phyloP scores from a whole-genome alignment of 106 monocot genomes.

The Dendrobium huoshanense region DNA sequence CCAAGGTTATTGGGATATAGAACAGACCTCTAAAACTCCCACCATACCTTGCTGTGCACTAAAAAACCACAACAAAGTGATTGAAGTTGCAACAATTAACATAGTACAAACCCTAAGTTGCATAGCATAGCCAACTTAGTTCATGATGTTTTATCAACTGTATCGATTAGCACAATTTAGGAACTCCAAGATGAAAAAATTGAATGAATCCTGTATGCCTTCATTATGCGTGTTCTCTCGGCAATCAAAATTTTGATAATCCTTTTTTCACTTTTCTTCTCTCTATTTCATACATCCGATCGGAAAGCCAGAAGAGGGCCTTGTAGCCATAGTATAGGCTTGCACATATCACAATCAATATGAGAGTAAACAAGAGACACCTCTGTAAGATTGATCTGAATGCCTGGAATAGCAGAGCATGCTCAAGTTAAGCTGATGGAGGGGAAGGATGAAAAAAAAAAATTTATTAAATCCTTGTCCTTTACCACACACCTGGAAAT shows the following conservation, averaged over 20 bases:
- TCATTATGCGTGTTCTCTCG: no score
- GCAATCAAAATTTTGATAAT: slow-evolving; percentile 25
- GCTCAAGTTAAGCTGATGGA: background rate
- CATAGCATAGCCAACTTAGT: background rate
- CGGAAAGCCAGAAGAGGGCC: slow-evolving; percentile 66
- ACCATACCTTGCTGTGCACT: no score
- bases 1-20: no score
- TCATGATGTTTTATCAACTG: background rate
- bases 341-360: slow-evolving; percentile 15
- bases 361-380: slow-evolving; percentile 22
- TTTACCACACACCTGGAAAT: slow-evolving; percentile 43
- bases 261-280: slow-evolving; percentile 19
- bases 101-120: background rate
- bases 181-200: background rate
- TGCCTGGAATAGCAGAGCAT: slow-evolving; percentile 27
- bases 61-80: background rate
- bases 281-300: slow-evolving; percentile 83
- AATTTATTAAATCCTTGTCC: background rate
- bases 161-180: background rate
- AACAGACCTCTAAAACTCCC: no score
- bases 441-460: background rate
- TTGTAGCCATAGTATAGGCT: slow-evolving; percentile 49
- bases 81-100: background rate
- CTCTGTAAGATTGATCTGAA: slow-evolving; percentile 30
- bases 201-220: background rate